Percentiles rank a stretch among this genome's conserved stretches.
Evolutionary conservation across 1,284 basidiomycete genomes (phyloP).

Genomic region (Cutaneotrichosporon arboriforme): DNA sequence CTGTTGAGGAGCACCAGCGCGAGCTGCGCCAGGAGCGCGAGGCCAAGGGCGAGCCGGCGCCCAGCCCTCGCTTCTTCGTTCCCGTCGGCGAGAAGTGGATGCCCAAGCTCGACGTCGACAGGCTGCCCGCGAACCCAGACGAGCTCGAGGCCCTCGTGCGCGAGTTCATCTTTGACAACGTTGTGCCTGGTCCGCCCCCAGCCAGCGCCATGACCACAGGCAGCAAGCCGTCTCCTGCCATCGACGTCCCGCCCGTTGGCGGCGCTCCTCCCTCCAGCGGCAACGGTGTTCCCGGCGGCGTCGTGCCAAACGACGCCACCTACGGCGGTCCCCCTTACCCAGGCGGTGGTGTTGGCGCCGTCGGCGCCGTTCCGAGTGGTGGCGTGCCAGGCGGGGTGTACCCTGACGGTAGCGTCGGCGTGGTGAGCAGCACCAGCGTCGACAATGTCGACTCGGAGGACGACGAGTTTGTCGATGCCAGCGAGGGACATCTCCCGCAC

Average conservation of each 20-base stretch:
- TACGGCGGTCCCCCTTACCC: no score
- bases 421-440: no score
- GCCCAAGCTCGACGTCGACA: conserved; percentile 60
- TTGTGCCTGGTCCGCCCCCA: conserved; percentile 19
- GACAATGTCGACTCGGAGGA: no score
- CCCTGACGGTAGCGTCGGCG: no score
- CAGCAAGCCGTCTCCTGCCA: not conserved
- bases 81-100: conserved; percentile 66
- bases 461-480: no score
- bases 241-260: conserved; percentile 1
- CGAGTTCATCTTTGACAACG: conserved; percentile 56
- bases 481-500: no score
- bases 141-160: conserved; percentile 59
- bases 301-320: no score
- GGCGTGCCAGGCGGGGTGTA: no score
- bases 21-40: conserved; percentile 73
- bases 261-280: no score
- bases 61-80: conserved; percentile 75
- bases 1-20: conserved; percentile 88
- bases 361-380: no score
- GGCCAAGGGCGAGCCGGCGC: conserved; percentile 56
- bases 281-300: no score
- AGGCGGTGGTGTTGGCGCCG: no score
- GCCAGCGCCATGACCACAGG: not conserved
- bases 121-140: conserved; percentile 63